Evolutionary conservation across 2,329 filamentous ascomycete genomes (phyloP).

Genomic region (Aspergillus proliferans): DNA sequence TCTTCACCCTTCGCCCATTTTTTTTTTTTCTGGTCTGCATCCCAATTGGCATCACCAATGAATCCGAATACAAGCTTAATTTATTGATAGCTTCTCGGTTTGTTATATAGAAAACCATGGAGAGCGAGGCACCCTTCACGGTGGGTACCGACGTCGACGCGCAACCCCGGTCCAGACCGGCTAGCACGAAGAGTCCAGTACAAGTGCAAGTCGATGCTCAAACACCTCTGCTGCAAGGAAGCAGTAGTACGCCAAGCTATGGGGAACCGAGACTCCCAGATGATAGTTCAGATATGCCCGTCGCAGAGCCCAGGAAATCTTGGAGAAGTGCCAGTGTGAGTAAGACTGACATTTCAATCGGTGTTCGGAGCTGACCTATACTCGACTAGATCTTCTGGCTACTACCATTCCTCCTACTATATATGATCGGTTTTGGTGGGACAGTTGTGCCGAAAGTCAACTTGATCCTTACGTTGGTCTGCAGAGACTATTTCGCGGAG

Average conservation of each 20-base stretch:
- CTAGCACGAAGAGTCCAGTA: constrained; percentile 11
- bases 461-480: constrained; percentile 76
- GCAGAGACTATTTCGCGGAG: constrained; percentile 73
- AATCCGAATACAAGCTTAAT: too few relatives aligned
- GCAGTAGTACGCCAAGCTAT: constrained; percentile 2
- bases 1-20: not conserved
- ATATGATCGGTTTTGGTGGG: constrained; percentile 80
- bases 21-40: not conserved
- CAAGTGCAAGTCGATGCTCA: constrained; percentile 18
- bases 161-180: constrained; percentile 13
- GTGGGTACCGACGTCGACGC: constrained; percentile 28
- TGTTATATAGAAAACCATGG: constrained; percentile 16
- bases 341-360: constrained; percentile 2
- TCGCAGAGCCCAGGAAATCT: constrained; percentile 8
- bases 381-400: constrained; percentile 68
- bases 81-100: not conserved
- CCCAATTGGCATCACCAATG: not conserved
- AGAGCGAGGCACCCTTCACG: constrained; percentile 28
- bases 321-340: constrained; percentile 49
- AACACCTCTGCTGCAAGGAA: constrained; percentile 17
- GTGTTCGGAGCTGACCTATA: constrained; percentile 1
- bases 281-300: constrained; percentile 24
- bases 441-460: constrained; percentile 82
- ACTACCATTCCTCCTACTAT: constrained; percentile 70
- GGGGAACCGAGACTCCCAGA: constrained; percentile 2